phyloP scores from a whole-genome alignment of 192 early-diverging fungal species.

The Umbelopsis sp. region DNA sequence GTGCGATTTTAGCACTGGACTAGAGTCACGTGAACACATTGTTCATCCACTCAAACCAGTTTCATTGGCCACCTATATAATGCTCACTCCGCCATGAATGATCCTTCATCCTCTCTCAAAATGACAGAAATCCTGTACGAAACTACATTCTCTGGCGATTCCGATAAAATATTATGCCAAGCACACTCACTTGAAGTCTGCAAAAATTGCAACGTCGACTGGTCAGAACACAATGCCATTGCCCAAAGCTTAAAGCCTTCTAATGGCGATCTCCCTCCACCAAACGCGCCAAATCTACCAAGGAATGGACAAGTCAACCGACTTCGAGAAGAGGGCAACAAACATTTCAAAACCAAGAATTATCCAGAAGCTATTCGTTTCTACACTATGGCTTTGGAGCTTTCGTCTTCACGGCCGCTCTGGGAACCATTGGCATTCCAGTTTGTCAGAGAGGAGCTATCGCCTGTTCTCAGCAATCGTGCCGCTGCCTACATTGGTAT shows the following conservation, averaged over 20 bases:
- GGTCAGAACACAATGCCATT: constrained; percentile 65
- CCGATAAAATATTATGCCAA: constrained; percentile 63
- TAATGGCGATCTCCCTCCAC: constrained; percentile 66
- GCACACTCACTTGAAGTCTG: constrained; percentile 66
- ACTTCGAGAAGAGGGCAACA: constrained; percentile 83
- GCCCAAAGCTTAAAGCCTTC: constrained; percentile 61
- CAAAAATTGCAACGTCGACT: constrained; percentile 60
- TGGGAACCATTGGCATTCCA: constrained; percentile 73
- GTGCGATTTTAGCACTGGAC: not conserved
- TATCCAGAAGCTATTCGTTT: constrained; percentile 80
- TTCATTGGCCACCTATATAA: not conserved
- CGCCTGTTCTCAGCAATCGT: constrained; percentile 65
- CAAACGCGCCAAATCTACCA: constrained; percentile 57
- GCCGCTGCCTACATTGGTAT: constrained; percentile 66
- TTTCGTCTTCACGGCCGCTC: constrained; percentile 70
- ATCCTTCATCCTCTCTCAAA: not conserved
- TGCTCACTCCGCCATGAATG: not conserved
- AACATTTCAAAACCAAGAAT: constrained; percentile 77
- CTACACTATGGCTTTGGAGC: constrained; percentile 87
- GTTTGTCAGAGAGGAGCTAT: constrained; percentile 60
- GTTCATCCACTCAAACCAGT: not conserved
- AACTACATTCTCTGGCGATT: constrained; percentile 23
- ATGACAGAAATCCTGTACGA: constrained; percentile 14
- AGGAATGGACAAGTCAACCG: constrained; percentile 56
- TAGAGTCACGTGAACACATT: not conserved